These are phyloP conservation scores for Phytophthora rubi DNA, from an alignment of 352 stramenopile genomes.

Conservation along the genomic window DNA sequence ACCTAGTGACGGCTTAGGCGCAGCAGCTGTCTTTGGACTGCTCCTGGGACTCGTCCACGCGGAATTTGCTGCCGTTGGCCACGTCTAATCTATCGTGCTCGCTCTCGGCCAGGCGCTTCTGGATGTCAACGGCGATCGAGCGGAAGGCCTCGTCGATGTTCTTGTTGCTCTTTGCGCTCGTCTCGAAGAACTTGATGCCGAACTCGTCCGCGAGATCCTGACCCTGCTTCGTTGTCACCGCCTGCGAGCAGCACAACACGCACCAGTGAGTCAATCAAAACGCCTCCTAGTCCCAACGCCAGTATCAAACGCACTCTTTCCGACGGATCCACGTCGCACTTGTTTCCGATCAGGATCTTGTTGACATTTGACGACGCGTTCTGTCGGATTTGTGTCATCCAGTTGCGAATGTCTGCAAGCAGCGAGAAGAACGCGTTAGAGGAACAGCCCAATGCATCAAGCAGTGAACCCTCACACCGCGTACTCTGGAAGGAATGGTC, in stretches of 20 bases:
- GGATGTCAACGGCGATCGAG: constrained; percentile 89
- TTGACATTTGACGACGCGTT: constrained; percentile 99
- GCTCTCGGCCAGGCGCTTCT: constrained; percentile 87
- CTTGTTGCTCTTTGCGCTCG: constrained; percentile 92
- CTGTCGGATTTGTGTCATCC: constrained; percentile 94
- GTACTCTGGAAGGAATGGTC: constrained; percentile 92
- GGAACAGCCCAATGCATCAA: neutral
- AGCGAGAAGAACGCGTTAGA: neutral
- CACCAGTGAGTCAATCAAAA: neutral
- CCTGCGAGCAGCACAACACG: constrained; percentile 44
- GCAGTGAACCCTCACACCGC: constrained; percentile 9
- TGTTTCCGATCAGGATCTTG: constrained; percentile 99
- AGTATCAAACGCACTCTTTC: constrained; percentile 82
- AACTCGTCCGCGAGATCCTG: constrained; percentile 94
- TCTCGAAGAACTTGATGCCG: constrained; percentile 96
- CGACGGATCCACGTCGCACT: constrained; percentile 97
- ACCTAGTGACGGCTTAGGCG: constrained; percentile 33
- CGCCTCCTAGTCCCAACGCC: neutral
- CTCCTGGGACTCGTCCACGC: constrained; percentile 83
- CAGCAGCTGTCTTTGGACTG: constrained; percentile 85
- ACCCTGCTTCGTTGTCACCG: constrained; percentile 93
- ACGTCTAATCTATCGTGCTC: constrained; percentile 91
- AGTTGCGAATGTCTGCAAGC: constrained; percentile 85
- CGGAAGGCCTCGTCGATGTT: constrained; percentile 93
- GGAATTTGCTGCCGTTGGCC: constrained; percentile 86